Base-by-base conservation (phyloP, 2,329 filamentous ascomycete genomes). In the Triangularia verruculosa region DNA sequence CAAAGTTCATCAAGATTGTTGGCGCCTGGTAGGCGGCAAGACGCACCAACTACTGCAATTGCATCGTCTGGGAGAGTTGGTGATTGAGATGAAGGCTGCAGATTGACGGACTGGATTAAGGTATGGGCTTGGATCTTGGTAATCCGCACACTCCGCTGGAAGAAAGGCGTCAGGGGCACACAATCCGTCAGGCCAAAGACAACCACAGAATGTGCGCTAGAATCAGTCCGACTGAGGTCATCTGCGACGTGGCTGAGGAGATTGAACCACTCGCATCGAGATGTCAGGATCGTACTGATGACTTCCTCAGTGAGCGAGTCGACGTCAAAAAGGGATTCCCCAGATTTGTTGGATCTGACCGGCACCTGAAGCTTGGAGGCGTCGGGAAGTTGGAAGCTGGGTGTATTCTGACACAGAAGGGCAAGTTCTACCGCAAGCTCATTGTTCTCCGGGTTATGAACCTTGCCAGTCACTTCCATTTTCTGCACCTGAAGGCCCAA, bases 1-100 rank as follows among this genome's bases (percentile, higher is more conserved):
- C 62, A 64, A n/a, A 64, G 57, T 27, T 64, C 62, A 1, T 64
- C 58, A 34, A 64, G 57, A 20, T 43, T 52, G 11, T n/a, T 61
- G 1, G 62, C 62, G 1, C 62, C 62, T 1, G 62, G 62, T 3
- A 64, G 62, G 7, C 57, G 57, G 43, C 57, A 64, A 1, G 62
- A 61, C 4, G 57, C 57, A 1, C 57, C 62, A 0, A 64, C 53
- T 0, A 64, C 22, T 8, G 56, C 57, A 13, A 64, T 8, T 1
- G 62, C 57, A 17, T 61, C 34, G 6, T 57, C 52, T 13, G 52
- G 57, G 8, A 57, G 53, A 3, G 9, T 8, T 15, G 57, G 57
- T 8, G 25, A 1, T 17, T 11, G 34, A 12, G 17, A 51, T 11
- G 20, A 20, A 7, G n/a, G 6, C 43, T n/a, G 27, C 2, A 20